Evolutionary conservation across 495 filamentous ascomycete genomes (phyloP), one percentile per base, ranked within the genome.

Genomic region (Neurospora sp.): DNA sequence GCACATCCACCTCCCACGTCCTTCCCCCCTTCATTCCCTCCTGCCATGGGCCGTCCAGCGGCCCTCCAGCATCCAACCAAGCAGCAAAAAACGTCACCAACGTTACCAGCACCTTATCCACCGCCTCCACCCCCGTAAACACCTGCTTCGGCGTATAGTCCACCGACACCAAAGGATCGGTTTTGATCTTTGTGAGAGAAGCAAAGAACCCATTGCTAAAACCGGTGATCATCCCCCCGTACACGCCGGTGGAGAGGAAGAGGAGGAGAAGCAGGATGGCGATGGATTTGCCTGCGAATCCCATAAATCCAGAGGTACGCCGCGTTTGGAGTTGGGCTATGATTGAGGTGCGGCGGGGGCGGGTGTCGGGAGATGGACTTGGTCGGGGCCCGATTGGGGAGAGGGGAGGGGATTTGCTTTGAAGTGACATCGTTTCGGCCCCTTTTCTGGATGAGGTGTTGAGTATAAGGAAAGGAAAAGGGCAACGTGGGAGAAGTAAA

Each of bases 71-170:
- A 66, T 90, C 86, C n/a, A 89, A 77, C 1, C 84, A 73, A 7
- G 87, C 82, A 72, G 85, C 87, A 81, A 90, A 91, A 76, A 90
- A 89, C 6, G 79, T 78, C 1, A 84, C 83, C 74, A 91, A 71
- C 10, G 83, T 69, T 4, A 83, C 77, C 35, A 90, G 76, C 5
- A 86, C 80, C 4, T 76, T 41, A 72, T 91, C 89, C 18, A 91
- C 41, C 0, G 75, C 75, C 18, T 75, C 72, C 39, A 90, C 46
- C 8, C 89, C 88, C 6, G 86, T 90, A 76, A 87, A 91, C 6
- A 76, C 70, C 5, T 10, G 9, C 35, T 18, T 70, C n/a, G 42
- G 18, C 40, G 54, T 41, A 4, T 69, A 70, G 1, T 31, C 72
- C 14, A 9, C 12, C 2, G 16, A 6, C 16, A 14, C 9, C 20